Conservation (phyloP, 352 stramenopile genomes). For the Globisporangium solare region DNA sequence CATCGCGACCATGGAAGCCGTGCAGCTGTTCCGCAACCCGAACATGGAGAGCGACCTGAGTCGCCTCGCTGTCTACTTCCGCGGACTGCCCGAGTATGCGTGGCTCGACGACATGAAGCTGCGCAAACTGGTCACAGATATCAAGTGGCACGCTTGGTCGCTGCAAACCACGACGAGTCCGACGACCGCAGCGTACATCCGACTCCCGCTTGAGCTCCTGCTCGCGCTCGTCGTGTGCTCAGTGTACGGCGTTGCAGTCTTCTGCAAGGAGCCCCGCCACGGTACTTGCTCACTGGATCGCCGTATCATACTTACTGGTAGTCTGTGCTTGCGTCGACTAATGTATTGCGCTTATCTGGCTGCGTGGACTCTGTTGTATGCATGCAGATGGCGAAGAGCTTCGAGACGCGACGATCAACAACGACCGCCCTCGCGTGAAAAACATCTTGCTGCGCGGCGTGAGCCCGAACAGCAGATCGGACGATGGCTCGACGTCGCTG, state of each 20-base stretch:
- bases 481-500: constrained; percentile 64
- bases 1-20: constrained; percentile 46
- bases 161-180: constrained; percentile 18
- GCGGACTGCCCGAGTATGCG: constrained; percentile 18
- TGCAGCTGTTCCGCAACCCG: constrained; percentile 42
- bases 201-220: constrained; percentile 39
- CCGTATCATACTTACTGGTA: neutral
- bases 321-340: neutral
- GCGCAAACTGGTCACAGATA: constrained; percentile 25
- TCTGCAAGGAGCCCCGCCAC: constrained; percentile 65
- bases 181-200: constrained; percentile 26
- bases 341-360: neutral
- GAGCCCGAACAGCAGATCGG: constrained; percentile 38
- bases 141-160: constrained; percentile 28
- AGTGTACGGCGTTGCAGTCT: constrained; percentile 54
- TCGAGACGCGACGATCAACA: constrained; percentile 65
- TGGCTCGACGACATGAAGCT: constrained; percentile 26
- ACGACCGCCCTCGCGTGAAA: constrained; percentile 59
- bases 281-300: constrained; percentile 28
- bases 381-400: constrained; percentile 69
- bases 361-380: neutral
- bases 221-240: constrained; percentile 42
- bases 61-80: constrained; percentile 34
- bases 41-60: constrained; percentile 36
- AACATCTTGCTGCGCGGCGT: constrained; percentile 57